These are phyloP conservation scores for Sporodiniella umbellata DNA, from an alignment of 371 early-diverging fungal species.

Conservation along the genomic window DNA sequence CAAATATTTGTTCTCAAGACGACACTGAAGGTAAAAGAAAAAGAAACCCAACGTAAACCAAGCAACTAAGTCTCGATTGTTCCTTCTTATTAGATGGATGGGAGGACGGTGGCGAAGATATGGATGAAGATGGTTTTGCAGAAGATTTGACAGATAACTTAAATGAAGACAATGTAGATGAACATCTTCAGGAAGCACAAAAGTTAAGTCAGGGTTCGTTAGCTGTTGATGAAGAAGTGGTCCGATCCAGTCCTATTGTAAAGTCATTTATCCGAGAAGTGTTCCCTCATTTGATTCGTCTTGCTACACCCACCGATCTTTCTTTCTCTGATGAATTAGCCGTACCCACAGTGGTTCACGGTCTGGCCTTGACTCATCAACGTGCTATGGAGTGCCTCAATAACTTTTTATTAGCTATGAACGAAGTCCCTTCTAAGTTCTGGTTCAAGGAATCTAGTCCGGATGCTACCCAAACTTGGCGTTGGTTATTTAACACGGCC, in stretches of 20 bases:
- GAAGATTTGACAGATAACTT: constrained; percentile 44
- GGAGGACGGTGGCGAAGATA: constrained; percentile 49
- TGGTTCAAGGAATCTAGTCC: constrained; percentile 62
- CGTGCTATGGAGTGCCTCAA: constrained; percentile 75
- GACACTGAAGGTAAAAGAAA: constrained; percentile 37
- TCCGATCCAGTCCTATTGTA: constrained; percentile 43
- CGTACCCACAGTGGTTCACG: constrained; percentile 48
- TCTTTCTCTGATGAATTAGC: constrained; percentile 45
- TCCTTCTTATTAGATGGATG: no score
- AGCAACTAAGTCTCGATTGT: no score
- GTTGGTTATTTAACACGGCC: constrained; percentile 57
- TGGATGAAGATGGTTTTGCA: constrained; percentile 46
- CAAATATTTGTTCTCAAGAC: constrained; percentile 74
- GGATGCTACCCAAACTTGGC: constrained; percentile 62
- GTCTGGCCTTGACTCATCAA: constrained; percentile 54
- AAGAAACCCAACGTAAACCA: no score
- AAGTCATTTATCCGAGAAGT: constrained; percentile 42
- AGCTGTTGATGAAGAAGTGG: constrained; percentile 21
- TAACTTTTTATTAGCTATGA: constrained; percentile 71
- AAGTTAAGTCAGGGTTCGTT: constrained; percentile 36
- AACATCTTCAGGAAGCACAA: constrained; percentile 40
- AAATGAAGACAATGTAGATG: constrained; percentile 38
- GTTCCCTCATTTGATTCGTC: constrained; percentile 49
- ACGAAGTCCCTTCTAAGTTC: constrained; percentile 60
- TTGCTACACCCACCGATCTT: constrained; percentile 51